Evolutionary conservation across 2,329 filamentous ascomycete species (phyloP), one percentile per base, ranked within the genome.

Genomic region (Stagonosporopsis vannaccii): DNA sequence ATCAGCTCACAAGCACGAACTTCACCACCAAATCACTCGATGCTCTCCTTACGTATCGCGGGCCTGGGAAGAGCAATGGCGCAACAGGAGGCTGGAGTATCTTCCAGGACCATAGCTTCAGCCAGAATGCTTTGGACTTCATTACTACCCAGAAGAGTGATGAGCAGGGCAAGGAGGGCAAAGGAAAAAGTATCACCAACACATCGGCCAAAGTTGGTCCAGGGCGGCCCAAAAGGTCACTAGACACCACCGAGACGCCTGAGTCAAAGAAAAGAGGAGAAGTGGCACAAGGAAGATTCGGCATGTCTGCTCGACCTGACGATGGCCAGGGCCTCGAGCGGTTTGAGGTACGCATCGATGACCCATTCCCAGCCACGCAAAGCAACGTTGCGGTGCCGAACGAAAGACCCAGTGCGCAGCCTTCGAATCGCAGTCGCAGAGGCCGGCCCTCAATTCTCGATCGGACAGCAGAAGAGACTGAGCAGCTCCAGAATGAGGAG

Each of bases 61-160:
- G 92, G 0, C 79, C 87, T 0, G 86, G 89, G 1, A 84, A 90
- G 41, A 85, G 84, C 37, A 92, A 91, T 70, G 82, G 84, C 1
- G 90, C 90, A 2, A 87, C 86, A 20, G 92, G 91, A 1, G 91
- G 90, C 5, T 96, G 92, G 87, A 86, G 87, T 65, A 83, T 92
- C 20, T 96, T 96, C 70, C 85, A 89, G 5, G 86, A 90, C 56
- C 87, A 87, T 35, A 75, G 77, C 26, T 70, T 82, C 28, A 82
- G 82, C 60, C 78, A 79, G 37, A 81, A 79, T 56, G 81, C 81
- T 2, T 69, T 84, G 19, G 81, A 84, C 59, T 82, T 63, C 70
- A 77, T 73, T 28, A 69, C 68, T 13, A 69, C 69, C 4, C 64
- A 66, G 37, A 68, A 63, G 50, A 56, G 58, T 3, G 65, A 68